Evolutionary conservation across 1,139 yeast genomes (phyloP), one percentile per base, ranked within the genome.

Genomic region (Hanseniaspora sp.): DNA sequence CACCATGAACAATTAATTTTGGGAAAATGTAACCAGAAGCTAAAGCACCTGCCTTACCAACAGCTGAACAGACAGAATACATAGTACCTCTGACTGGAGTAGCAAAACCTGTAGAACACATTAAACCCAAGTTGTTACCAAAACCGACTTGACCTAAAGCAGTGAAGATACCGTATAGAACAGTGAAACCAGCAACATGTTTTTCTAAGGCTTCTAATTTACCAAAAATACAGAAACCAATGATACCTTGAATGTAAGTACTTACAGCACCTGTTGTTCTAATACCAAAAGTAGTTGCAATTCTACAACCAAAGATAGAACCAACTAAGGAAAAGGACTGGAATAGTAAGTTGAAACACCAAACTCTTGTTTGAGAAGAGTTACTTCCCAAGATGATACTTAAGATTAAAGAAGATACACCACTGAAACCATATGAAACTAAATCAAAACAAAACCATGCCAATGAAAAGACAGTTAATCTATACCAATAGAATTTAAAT

Each of bases 391-490:
- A 81, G 57, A 85, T 78, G 56, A 86, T 71, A 48, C 71, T 67
- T 37, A 74, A 71, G 59, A 86, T 71, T 59, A 88, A 85, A 18
- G 88, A 71, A 12, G 95, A 84, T 69, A 82, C 88, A 62, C 85
- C 79, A 61, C 95, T 92, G 66, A 86, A 88, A 0, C 96, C 85
- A 68, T 88, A 90, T 8, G 82, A 79, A 31, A 90, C 80, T 69
- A 90, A 87, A 70, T 90, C 95, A 66, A 90, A 90, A 63, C 87
- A 73, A 72, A 86, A 88, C 97, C 97, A 90, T 62, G 90, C 79
- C 56, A 84, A 64, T 4, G 94, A 74, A 43, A 86, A 85, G 54
- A 86, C 72, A 7, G 74, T 52, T 57, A 88, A 72, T 67, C 96
- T 80, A 63, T 83, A 83, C 86, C 95, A 84, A 70, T 90, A 90